Conservation (phyloP, 2,329 filamentous ascomycete species). For the Fusarium zealandicum region DNA sequence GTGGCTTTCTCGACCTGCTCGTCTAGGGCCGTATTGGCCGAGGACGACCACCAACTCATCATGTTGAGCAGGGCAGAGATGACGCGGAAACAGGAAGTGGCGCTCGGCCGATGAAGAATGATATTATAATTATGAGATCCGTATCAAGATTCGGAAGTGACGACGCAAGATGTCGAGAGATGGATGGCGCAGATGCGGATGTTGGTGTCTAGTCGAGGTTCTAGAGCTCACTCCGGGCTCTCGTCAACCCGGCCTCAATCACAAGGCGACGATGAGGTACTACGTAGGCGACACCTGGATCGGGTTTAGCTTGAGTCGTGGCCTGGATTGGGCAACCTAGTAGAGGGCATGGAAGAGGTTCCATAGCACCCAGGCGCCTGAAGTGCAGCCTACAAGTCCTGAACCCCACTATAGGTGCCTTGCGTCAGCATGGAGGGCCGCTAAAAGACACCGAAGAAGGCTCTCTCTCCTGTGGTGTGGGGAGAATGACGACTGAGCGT, state of each 20-base stretch:
- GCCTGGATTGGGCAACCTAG: slow-evolving; percentile 27
- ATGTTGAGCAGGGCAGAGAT: slow-evolving; percentile 48
- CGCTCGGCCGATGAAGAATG: slow-evolving; percentile 12
- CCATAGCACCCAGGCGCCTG: slow-evolving; percentile 24
- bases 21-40: slow-evolving; percentile 88
- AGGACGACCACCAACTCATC: slow-evolving; percentile 98
- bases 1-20: slow-evolving; percentile 97
- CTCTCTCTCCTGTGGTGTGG: slow-evolving; percentile 14
- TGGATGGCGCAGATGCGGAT: slow-evolving; percentile 20
- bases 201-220: slow-evolving; percentile 36
- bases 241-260: slow-evolving; percentile 38
- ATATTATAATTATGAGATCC: background rate
- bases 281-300: slow-evolving; percentile 32
- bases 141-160: background rate
- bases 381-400: slow-evolving; percentile 2
- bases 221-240: slow-evolving; percentile 29
- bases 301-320: slow-evolving; percentile 27
- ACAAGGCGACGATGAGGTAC: slow-evolving; percentile 31
- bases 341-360: no score
- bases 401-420: slow-evolving; percentile 10
- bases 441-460: slow-evolving; percentile 7
- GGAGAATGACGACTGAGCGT: slow-evolving; percentile 38
- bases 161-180: slow-evolving; percentile 8
- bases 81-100: slow-evolving; percentile 2
- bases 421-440: slow-evolving; percentile 28